phyloP scores from a whole-genome alignment of 2,329 filamentous ascomycete species.

The Paecilomyces sp. region DNA sequence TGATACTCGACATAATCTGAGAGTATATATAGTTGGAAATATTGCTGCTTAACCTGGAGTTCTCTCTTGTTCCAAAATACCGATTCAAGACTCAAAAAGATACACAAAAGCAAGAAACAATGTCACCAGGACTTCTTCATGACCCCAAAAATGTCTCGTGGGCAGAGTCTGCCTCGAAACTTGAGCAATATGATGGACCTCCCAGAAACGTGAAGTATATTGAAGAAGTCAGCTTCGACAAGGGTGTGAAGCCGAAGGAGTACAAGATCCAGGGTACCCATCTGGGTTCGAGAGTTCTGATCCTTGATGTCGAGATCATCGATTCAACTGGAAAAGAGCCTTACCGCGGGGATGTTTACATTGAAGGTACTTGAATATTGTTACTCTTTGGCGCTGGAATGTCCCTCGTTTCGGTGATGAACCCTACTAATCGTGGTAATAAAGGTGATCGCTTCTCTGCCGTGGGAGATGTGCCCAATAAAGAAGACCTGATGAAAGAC shows the following conservation, averaged over 20 bases:
- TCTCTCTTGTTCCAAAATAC: neutral
- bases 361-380: constrained; percentile 21
- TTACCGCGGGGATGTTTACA: constrained; percentile 33
- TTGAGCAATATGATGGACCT: constrained; percentile 13
- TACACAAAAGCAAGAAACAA: neutral
- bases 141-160: neutral
- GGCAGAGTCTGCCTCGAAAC: neutral
- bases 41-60: neutral
- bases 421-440: neutral
- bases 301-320: constrained; percentile 33
- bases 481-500: constrained; percentile 19
- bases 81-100: neutral
- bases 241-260: constrained; percentile 23
- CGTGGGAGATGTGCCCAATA: constrained; percentile 27
- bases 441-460: constrained; percentile 24
- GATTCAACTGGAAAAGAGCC: constrained; percentile 32
- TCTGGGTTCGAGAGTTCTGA: constrained; percentile 19
- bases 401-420: neutral
- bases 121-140: neutral
- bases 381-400: neutral
- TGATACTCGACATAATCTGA: neutral
- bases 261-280: constrained; percentile 20
- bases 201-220: constrained; percentile 18
- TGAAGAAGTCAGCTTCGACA: constrained; percentile 23
- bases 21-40: neutral